These are phyloP conservation scores for Petrea volubilis DNA, from an alignment of 257 asterid genomes.

Conservation along the genomic window DNA sequence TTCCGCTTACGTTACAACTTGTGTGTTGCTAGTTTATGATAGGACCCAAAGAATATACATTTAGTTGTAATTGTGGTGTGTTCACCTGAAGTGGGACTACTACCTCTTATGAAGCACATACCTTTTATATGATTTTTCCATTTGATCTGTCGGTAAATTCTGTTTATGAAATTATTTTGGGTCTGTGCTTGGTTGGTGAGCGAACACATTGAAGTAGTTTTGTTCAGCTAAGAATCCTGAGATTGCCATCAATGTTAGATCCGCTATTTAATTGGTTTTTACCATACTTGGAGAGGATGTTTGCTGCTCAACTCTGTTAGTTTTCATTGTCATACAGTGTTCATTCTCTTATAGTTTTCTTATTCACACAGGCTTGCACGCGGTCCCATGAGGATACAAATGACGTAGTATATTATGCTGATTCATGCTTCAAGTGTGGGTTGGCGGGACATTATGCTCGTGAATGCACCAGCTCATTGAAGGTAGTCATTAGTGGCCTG, in stretches of 20 bases:
- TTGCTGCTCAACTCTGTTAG: too few relatives aligned
- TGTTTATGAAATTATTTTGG: background rate
- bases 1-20: background rate
- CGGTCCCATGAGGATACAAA: constrained; percentile 40
- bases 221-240: background rate
- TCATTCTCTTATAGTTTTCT: background rate
- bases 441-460: constrained; percentile 89
- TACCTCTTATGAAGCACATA: background rate
- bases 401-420: constrained; percentile 25
- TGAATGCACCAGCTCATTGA: constrained; percentile 63
- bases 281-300: background rate
- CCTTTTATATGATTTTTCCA: background rate
- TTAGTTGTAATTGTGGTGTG: background rate
- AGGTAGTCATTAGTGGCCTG: too few relatives aligned
- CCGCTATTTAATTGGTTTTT: background rate
- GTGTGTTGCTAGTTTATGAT: constrained; percentile 2
- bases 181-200: background rate
- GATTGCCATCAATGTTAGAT: background rate
- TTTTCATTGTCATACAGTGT: too few relatives aligned
- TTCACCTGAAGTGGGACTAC: background rate
- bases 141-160: background rate
- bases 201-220: background rate
- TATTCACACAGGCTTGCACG: constrained; percentile 56
- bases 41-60: background rate
- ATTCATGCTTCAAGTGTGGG: constrained; percentile 82